Conservation (phyloP, 1,284 basidiomycete genomes). For the Xerocomus nothofagi region DNA sequence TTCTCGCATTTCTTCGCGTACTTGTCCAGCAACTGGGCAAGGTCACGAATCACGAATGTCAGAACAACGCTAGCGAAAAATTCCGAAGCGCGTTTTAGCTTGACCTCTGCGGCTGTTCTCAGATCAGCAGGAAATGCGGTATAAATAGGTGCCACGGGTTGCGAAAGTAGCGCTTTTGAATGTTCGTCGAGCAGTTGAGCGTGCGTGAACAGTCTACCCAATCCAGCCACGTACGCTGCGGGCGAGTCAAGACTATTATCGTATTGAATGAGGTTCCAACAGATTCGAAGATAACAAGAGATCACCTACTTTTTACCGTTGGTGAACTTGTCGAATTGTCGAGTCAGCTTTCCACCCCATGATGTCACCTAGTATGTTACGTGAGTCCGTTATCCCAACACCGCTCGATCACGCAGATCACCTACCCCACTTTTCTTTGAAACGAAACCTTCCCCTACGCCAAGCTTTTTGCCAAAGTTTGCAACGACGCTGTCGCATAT, state of each 20-base stretch:
- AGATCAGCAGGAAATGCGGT: conserved; percentile 65
- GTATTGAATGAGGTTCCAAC: conserved; percentile 15
- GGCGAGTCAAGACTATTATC: conserved; percentile 83
- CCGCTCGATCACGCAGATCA: conserved; percentile 18
- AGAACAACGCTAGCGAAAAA: conserved; percentile 91
- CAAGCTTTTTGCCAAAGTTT: conserved; percentile 86
- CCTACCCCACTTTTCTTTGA: conserved; percentile 75
- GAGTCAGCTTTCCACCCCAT: conserved; percentile 81
- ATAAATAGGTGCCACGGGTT: conserved; percentile 69
- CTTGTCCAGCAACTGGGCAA: conserved; percentile 86
- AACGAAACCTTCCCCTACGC: conserved; percentile 81
- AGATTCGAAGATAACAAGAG: conserved; percentile 8
- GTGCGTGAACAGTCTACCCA: conserved; percentile 74
- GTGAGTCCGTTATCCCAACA: conserved; percentile 11
- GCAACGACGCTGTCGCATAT: conserved; percentile 86
- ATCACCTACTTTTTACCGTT: conserved; percentile 81
- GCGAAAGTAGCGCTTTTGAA: conserved; percentile 67
- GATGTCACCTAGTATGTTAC: conserved; percentile 46
- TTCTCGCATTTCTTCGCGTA: conserved; percentile 89
- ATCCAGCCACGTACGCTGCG: conserved; percentile 78
- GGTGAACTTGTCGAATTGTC: conserved; percentile 88
- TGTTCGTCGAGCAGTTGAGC: conserved; percentile 88
- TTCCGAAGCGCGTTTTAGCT: conserved; percentile 79
- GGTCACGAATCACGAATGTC: conserved; percentile 87
- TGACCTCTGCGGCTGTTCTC: conserved; percentile 67